Base-by-base conservation (phyloP, 352 stramenopile species). In the Globisporangium alternatum region DNA sequence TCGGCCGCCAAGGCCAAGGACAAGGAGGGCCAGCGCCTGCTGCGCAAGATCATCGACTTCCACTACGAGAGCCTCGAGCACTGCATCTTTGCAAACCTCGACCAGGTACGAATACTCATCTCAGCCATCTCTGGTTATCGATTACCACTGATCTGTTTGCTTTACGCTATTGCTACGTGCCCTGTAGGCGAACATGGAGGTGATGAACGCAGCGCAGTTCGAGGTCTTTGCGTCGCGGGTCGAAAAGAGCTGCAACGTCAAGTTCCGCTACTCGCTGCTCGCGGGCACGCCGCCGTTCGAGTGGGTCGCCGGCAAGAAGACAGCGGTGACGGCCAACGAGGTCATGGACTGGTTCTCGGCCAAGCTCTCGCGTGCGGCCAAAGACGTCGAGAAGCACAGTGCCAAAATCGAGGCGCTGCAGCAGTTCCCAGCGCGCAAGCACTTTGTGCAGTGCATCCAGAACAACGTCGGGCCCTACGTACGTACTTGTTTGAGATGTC, bases 241-340 rank as follows among this genome's bases (percentile, higher is more conserved):
- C 52, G 54, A 83, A 35, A 31, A 30, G 7, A 65, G 63, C 52
- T 85, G 77, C 72, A 77, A 78, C 65, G 60, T 86, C 67, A 79
- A 77, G 65, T 76, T 86, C 56, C 72, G 72, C 56, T 86, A 86
- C 66, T 81, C 74, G 45, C 33, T 82, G 5, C 71, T 77, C 25
- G 69, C 72, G 10, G 74, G 74, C 1, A 57, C 67, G 3, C 68
- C 75, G 35, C 70, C 77, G 15, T 86, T 81, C 47, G 77, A 86
- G 31, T 68, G 74, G 58, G 56, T 85, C 35, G 48, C 72, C 28
- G 67, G 69, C 45, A 60, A 69, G 21, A 53, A 66, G 21, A 21
- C 62, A 5, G 68, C 63, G 0, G 62, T 74, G 5, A 31, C 58
- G 0, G 57, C 68, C 1, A 35, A 54, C 25, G 48, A 73, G 9